phyloP scores from a whole-genome alignment of 805 yeast species.

The Saturnispora bothae region DNA sequence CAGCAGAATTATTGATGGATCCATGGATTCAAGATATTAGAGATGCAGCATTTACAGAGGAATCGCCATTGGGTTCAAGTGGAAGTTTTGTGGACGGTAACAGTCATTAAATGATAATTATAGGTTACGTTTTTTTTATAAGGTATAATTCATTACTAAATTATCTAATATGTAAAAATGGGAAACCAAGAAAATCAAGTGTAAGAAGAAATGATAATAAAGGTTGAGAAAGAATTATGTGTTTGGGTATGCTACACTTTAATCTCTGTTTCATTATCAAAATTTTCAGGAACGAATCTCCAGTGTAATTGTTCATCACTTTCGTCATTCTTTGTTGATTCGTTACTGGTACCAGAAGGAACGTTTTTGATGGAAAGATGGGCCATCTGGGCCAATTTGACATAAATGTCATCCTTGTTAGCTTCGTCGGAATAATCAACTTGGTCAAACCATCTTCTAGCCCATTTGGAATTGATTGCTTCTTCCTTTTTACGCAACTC shows the following conservation, averaged over 20 bases:
- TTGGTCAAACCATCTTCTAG: slow-evolving; percentile 69
- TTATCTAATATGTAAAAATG: too few species aligned
- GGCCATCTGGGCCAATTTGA: slow-evolving; percentile 36
- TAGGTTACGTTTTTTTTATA: too few species aligned
- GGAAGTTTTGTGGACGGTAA: slow-evolving; percentile 1
- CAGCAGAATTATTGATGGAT: slow-evolving; percentile 74
- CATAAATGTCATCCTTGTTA: slow-evolving; percentile 22
- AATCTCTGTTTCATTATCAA: slow-evolving; percentile 53
- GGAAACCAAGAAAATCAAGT: too few species aligned
- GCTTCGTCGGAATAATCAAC: slow-evolving; percentile 27
- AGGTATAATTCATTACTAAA: too few species aligned
- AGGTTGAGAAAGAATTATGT: too few species aligned
- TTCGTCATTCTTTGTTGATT: slow-evolving; percentile 35
- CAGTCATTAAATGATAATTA: slow-evolving; percentile 1
- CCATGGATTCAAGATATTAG: slow-evolving; percentile 81
- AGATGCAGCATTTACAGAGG: slow-evolving; percentile 53
- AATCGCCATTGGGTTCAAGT: slow-evolving; percentile 9
- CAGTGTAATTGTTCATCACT: slow-evolving; percentile 49
- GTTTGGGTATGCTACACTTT: slow-evolving; percentile 24
- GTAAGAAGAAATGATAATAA: too few species aligned
- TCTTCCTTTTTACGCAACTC: slow-evolving; percentile 65
- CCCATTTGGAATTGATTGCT: slow-evolving; percentile 58
- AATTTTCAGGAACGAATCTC: slow-evolving; percentile 50
- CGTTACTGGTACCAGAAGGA: slow-evolving; percentile 48
- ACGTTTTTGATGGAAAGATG: slow-evolving; percentile 52